phyloP scores from a whole-genome alignment of 106 monocot species.

The Apostasia ramifera region DNA sequence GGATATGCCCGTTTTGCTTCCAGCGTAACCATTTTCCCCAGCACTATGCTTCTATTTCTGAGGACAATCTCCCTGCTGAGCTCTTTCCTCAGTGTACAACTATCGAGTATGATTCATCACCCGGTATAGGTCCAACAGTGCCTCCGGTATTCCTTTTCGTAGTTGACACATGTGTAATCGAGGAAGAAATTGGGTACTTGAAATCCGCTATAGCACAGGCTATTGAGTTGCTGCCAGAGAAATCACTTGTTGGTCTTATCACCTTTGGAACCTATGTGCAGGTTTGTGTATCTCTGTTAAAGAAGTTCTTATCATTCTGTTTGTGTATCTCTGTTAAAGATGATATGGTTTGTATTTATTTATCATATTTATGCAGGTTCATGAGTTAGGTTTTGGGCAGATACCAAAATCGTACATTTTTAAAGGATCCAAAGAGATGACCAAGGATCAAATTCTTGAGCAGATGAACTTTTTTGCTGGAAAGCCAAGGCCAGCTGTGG shows the following conservation, averaged over 20 bases:
- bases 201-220: slow-evolving; percentile 82
- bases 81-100: slow-evolving; percentile 82
- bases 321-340: not conserved
- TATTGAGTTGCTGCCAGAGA: slow-evolving; percentile 81
- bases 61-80: slow-evolving; percentile 76
- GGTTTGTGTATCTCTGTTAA: slow-evolving; percentile 24
- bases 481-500: slow-evolving; percentile 55
- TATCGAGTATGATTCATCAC: slow-evolving; percentile 62
- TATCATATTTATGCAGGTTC: slow-evolving; percentile 49
- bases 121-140: slow-evolving; percentile 22
- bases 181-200: slow-evolving; percentile 79
- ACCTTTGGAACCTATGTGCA: slow-evolving; percentile 93
- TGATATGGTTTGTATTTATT: not conserved
- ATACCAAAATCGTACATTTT: slow-evolving; percentile 85
- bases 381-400: slow-evolving; percentile 86
- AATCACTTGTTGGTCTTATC: slow-evolving; percentile 80
- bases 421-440: slow-evolving; percentile 86
- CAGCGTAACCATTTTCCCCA: slow-evolving; percentile 90
- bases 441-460: slow-evolving; percentile 85
- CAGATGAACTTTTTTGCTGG: slow-evolving; percentile 78
- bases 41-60: slow-evolving; percentile 67
- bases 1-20: slow-evolving; percentile 94
- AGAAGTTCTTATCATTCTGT: not conserved
- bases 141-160: slow-evolving; percentile 90
- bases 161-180: slow-evolving; percentile 87